Conservation (phyloP, 306 rosid species). For the Cercis canadensis region DNA sequence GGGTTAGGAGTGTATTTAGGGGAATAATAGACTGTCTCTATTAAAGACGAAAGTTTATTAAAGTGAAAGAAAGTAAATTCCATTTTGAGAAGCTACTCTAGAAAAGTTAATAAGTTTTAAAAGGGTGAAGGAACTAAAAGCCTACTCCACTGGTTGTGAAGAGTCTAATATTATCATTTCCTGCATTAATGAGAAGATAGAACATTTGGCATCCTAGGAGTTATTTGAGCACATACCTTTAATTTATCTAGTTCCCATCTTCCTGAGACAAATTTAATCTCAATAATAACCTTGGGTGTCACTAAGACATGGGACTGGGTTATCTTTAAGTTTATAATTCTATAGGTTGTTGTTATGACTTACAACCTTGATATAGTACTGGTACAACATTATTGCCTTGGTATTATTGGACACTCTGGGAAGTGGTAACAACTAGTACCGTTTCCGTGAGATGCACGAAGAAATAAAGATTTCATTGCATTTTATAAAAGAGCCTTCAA, state of each 20-base stretch:
- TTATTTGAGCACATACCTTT: too few relatives aligned
- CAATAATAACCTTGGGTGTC: neutral
- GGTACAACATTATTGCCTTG: neutral
- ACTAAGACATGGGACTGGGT: neutral
- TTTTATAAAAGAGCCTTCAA: too few relatives aligned
- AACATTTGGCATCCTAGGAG: neutral
- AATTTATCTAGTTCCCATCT: neutral
- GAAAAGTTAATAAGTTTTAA: neutral
- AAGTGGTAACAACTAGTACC: slow-evolving; percentile 13
- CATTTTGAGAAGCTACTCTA: slow-evolving; percentile 1
- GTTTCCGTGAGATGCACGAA: neutral
- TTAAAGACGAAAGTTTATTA: neutral
- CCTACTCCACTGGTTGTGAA: slow-evolving; percentile 11
- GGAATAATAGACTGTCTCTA: neutral
- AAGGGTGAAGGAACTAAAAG: neutral
- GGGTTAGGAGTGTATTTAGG: neutral
- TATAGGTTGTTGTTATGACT: neutral
- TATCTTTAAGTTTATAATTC: neutral
- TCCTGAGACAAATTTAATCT: neutral
- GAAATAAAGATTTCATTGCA: too few relatives aligned
- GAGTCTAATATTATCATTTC: neutral
- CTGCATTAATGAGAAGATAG: neutral
- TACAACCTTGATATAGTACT: neutral
- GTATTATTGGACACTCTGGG: too few relatives aligned
- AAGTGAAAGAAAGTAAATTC: slow-evolving; percentile 1